Conservation (phyloP, 148 eudicot species). For the Rhododendron mucronatum region DNA sequence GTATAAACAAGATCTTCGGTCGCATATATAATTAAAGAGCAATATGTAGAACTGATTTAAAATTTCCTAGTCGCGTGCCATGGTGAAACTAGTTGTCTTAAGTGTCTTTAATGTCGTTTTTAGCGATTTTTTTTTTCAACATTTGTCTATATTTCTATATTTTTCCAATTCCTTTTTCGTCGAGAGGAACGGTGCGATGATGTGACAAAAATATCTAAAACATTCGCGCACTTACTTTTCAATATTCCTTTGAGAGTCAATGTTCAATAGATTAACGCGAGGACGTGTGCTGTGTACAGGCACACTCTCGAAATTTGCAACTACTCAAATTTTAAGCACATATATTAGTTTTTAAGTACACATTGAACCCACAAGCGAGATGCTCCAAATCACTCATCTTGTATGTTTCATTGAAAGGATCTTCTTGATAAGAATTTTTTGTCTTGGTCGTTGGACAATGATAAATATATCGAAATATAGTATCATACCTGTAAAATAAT, state of each 20-base stretch:
- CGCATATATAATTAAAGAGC: no score
- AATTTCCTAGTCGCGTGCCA: no score
- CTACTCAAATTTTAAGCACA: background rate
- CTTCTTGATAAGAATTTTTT: background rate
- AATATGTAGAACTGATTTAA: no score
- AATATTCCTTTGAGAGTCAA: background rate
- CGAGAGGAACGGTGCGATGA: background rate
- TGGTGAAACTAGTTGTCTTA: no score
- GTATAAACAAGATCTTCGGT: no score
- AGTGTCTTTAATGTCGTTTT: no score
- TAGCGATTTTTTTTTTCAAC: no score
- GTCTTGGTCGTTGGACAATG: background rate
- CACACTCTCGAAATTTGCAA: background rate
- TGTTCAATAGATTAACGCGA: background rate
- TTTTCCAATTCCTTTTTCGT: no score
- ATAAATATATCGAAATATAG: background rate
- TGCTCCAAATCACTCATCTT: background rate
- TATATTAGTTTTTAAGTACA: background rate
- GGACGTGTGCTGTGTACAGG: background rate
- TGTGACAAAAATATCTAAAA: no score
- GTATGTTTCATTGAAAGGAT: background rate
- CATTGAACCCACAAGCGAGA: background rate
- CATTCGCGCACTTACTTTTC: background rate
- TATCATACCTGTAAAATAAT: background rate
- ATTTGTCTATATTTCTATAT: no score